phyloP scores from a whole-genome alignment of 768 basidiomycete genomes.

The Galerina marginata region DNA sequence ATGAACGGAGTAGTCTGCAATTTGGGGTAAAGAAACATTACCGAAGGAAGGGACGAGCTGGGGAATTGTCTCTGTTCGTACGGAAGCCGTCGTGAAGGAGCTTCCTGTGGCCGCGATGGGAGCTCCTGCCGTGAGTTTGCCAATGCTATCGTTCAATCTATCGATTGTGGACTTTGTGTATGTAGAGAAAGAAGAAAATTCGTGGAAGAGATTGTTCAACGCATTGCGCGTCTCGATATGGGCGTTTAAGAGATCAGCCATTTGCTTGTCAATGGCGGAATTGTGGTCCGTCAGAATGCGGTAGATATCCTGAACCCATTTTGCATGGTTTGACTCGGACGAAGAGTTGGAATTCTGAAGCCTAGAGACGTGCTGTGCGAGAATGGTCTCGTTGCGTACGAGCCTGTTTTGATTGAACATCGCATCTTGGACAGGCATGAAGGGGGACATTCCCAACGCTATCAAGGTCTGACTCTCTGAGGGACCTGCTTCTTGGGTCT shows the following conservation, averaged over 20 bases:
- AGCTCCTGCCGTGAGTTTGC: no score
- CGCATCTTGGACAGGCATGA: slow-evolving; percentile 17
- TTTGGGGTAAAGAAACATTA: no score
- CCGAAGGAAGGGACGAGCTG: no score
- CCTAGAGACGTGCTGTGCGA: slow-evolving; percentile 11
- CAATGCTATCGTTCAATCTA: no score
- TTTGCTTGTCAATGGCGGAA: background rate
- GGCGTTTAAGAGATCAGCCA: background rate
- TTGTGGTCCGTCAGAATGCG: slow-evolving; percentile 10
- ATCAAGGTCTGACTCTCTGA: slow-evolving; percentile 5
- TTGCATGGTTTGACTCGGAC: slow-evolving; percentile 1
- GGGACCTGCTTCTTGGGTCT: slow-evolving; percentile 7
- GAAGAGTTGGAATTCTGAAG: background rate
- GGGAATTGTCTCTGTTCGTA: no score
- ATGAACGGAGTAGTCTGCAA: no score
- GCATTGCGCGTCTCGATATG: background rate
- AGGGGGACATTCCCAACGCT: slow-evolving; percentile 17
- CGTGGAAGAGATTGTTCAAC: slow-evolving; percentile 1
- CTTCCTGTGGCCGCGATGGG: no score
- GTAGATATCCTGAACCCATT: slow-evolving; percentile 7
- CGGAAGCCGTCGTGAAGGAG: no score
- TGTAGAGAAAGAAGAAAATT: background rate
- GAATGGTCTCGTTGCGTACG: slow-evolving; percentile 19
- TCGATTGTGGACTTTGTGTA: no score
- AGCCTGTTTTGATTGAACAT: slow-evolving; percentile 21